A percentile compares a stretch with the other conserved stretches of the same genome.
phyloP scores from a whole-genome alignment of 176 grass and related monocot genomes.

The Otatea glauca region DNA sequence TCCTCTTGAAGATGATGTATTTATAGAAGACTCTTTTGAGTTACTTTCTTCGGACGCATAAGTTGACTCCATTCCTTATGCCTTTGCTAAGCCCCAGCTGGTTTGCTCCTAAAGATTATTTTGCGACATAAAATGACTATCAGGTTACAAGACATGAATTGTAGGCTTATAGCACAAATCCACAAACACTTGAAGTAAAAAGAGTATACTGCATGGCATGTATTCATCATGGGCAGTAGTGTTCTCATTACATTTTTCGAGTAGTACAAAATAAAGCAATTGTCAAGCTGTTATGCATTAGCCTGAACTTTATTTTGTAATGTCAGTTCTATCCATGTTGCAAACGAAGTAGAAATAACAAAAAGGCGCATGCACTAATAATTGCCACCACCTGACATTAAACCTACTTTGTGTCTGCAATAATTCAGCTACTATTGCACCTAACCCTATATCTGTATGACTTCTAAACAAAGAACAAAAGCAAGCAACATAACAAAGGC shows the following conservation, averaged over 20 bases:
- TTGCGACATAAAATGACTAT: conserved; percentile 26
- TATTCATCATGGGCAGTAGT: not conserved
- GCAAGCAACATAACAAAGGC: conserved; percentile 41
- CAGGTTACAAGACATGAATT: conserved; percentile 7
- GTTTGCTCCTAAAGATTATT: conserved; percentile 40
- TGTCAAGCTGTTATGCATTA: conserved; percentile 9
- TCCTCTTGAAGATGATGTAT: conserved; percentile 47
- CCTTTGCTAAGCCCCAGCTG: not conserved
- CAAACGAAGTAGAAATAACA: not conserved
- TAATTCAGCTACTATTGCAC: conserved; percentile 51
- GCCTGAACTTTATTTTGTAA: conserved; percentile 7
- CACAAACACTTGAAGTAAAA: not conserved
- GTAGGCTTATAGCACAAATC: conserved; percentile 25
- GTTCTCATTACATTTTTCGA: not conserved
- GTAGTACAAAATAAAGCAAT: conserved; percentile 7
- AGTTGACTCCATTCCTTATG: conserved; percentile 37
- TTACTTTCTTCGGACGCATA: conserved; percentile 42
- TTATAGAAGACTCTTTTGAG: conserved; percentile 39
- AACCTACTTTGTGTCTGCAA: conserved; percentile 56
- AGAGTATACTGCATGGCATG: not conserved
- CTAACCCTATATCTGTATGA: conserved; percentile 32
- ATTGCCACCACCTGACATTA: conserved; percentile 45
- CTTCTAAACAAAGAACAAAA: conserved; percentile 51
- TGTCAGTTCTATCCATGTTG: conserved; percentile 18
- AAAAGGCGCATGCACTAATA: conserved; percentile 21